These are phyloP conservation scores for Gossypium raimondii DNA, from an alignment of 345 rosid species.

Conservation along the genomic window DNA sequence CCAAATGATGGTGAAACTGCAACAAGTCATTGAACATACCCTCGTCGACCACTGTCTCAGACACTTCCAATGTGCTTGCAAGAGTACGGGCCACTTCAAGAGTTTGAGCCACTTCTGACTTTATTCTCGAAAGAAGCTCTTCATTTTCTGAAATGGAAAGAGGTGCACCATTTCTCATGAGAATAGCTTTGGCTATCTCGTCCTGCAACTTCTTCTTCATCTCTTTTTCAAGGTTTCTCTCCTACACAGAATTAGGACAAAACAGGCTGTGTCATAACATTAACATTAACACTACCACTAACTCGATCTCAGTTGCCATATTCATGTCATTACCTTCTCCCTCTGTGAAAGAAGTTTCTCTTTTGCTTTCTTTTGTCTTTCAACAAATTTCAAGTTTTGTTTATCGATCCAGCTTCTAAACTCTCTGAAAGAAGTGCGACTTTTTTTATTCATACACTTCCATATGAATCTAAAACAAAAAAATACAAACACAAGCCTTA, in stretches of 20 bases:
- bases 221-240: constrained; percentile 19
- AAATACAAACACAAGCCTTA: constrained; percentile 10
- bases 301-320: neutral
- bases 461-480: neutral
- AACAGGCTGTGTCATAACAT: neutral
- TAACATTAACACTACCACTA: neutral
- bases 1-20: neutral
- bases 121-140: constrained; percentile 19
- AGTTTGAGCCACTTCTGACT: constrained; percentile 23
- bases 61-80: constrained; percentile 15
- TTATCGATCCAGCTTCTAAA: constrained; percentile 20
- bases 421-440: constrained; percentile 10
- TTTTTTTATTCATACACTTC: neutral
- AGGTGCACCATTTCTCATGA: constrained; percentile 20
- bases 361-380: constrained; percentile 11
- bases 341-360: constrained; percentile 7
- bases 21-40: constrained; percentile 13
- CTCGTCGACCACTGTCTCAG: neutral
- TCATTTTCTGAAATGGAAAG: constrained; percentile 19
- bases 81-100: constrained; percentile 24
- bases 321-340: constrained; percentile 17
- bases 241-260: constrained; percentile 11
- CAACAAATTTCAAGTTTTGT: constrained; percentile 15
- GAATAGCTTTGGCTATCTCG: constrained; percentile 20
- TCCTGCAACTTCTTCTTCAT: constrained; percentile 22